Evolutionary conservation across 108 stramenopile species (phyloP).

Genomic region (Cyclostephanos invisitatus): DNA sequence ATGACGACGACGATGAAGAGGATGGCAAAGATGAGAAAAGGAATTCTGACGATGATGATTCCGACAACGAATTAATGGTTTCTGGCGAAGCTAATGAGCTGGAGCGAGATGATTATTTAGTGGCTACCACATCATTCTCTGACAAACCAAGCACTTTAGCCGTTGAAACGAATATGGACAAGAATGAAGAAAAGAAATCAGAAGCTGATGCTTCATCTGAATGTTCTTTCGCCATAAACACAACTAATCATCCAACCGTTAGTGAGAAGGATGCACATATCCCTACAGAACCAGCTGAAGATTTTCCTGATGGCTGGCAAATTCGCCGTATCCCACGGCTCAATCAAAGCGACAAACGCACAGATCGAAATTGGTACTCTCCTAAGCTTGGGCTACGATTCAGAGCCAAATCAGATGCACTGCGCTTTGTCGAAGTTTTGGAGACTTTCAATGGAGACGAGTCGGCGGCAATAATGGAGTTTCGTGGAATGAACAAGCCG

Average conservation of each 20-base stretch:
- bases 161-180: neutral
- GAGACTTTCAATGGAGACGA: constrained; percentile 19
- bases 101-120: constrained; percentile 1
- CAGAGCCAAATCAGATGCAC: constrained; percentile 21
- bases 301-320: constrained; percentile 31
- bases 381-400: constrained; percentile 23
- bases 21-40: constrained; percentile 37
- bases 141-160: constrained; percentile 5
- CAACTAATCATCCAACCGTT: constrained; percentile 22
- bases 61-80: neutral
- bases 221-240: constrained; percentile 4
- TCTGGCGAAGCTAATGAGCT: constrained; percentile 7
- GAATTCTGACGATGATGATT: neutral
- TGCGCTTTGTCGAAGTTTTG: constrained; percentile 15
- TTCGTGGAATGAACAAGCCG: constrained; percentile 27
- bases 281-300: constrained; percentile 20
- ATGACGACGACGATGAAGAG: constrained; percentile 84
- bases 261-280: constrained; percentile 15
- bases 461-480: constrained; percentile 30
- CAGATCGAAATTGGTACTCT: constrained; percentile 27
- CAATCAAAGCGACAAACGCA: constrained; percentile 21
- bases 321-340: constrained; percentile 20
- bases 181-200: constrained; percentile 4
- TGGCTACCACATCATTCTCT: constrained; percentile 10
- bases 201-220: constrained; percentile 12